phyloP scores from a whole-genome alignment of 176 grass and related monocot genomes.

The Chrysopogon serrulatus region DNA sequence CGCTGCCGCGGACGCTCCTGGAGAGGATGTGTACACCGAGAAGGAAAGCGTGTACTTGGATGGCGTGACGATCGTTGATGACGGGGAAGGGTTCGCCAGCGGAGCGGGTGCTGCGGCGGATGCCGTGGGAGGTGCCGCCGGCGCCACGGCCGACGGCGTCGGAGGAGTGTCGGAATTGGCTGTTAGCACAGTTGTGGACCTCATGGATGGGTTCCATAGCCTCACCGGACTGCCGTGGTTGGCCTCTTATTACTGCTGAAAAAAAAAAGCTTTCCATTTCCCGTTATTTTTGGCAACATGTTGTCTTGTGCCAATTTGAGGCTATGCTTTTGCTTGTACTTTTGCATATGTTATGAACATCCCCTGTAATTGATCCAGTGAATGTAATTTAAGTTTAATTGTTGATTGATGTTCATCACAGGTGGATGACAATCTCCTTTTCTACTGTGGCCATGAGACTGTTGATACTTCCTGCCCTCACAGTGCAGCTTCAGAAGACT shows the following conservation, averaged over 20 bases:
- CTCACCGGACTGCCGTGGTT: conserved; percentile 91
- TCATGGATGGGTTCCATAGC: conserved; percentile 62
- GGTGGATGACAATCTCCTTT: conserved; percentile 82
- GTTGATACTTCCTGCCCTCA: conserved; percentile 62
- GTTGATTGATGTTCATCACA: conserved; percentile 27
- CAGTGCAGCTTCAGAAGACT: conserved; percentile 68
- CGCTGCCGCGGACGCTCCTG: not conserved
- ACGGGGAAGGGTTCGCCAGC: conserved; percentile 18
- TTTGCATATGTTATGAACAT: not conserved
- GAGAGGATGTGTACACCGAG: not conserved
- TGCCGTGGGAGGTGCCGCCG: conserved; percentile 15
- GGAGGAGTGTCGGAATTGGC: conserved; percentile 29
- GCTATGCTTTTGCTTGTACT: not conserved
- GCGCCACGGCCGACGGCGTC: conserved; percentile 10
- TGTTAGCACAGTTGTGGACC: conserved; percentile 2
- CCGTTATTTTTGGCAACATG: not conserved
- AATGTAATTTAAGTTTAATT: not conserved
- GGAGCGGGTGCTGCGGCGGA: conserved; percentile 11
- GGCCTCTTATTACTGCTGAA: not conserved
- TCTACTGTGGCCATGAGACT: conserved; percentile 85
- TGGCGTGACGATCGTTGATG: not conserved
- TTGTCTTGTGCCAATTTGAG: conserved; percentile 1
- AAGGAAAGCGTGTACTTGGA: not conserved
- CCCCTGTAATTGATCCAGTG: not conserved
- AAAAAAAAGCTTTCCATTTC: not conserved